Base-by-base conservation (phyloP, 768 basidiomycete genomes). In the Dentipellis sp. region DNA sequence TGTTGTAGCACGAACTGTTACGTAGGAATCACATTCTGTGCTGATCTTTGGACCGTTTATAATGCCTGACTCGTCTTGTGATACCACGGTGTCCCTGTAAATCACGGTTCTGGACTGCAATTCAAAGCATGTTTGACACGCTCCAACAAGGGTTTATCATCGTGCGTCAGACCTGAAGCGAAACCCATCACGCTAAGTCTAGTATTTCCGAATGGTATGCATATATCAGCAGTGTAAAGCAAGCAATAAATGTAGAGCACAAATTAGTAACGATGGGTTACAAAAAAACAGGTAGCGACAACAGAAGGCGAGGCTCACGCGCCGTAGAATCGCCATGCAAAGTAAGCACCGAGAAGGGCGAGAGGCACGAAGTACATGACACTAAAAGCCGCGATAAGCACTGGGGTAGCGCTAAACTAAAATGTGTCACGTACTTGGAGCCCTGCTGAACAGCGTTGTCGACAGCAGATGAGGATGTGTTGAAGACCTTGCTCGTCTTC, bases 251-350 rank as follows among this genome's bases (percentile, higher is more conserved):
- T n/a, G 23, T 22, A n/a, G 48, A 19, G 48, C 29, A 50, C 51
- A 52, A 17, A 35, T 34, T 36, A 35, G 11, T n/a, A 17, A 36
- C 34, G 29, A 35, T 53, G 42, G 45, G 45, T 35, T 39, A 46
- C 23, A 61, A 34, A 11, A 53, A 53, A 14, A 53, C 10, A 48
- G 4, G 23, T 35, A 39, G 51, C 16, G 35, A 57, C 21, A 51
- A 12, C 3, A 37, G 40, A 47, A 39, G 29, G 16, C 22, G 1
- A 34, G 23, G 36, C 22, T 23, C n/a, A 12, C 50, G 54, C 58
- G 45, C 38, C 58, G 63, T 75, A 73, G 56, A 74, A 68, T 46
- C 76, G 66, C 72, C 72, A 79, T 14, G 76, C 77, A 39, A 78
- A 68, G 69, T 75, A 78, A 11, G 73, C 77, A 54, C 65, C 72